Conservation (phyloP, 2,329 filamentous ascomycete species). For the Venturia oleaginea region DNA sequence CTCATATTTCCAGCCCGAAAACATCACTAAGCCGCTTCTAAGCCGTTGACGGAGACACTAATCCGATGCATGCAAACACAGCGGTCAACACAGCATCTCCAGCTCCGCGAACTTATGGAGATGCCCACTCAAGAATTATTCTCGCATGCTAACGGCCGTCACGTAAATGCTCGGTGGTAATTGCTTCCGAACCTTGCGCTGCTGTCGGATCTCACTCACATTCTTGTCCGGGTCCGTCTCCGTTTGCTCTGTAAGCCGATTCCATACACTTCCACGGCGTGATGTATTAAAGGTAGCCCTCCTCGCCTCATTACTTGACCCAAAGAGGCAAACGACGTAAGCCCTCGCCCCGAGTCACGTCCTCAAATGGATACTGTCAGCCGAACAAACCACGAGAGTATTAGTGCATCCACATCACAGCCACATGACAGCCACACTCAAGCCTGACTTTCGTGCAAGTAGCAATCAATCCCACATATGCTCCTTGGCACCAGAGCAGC, state of each 20-base stretch:
- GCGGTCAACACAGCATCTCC: not conserved
- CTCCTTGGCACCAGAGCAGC: not conserved
- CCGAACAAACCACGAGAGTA: not conserved
- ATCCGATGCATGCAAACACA: not conserved
- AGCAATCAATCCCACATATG: not conserved
- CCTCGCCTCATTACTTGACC: not conserved
- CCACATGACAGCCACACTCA: not conserved
- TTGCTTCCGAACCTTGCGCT: not conserved
- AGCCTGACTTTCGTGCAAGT: not conserved
- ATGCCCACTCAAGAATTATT: not conserved
- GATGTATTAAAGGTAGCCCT: not conserved
- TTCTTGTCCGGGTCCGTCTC: no score
- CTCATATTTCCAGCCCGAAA: not conserved
- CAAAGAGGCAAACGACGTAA: not conserved
- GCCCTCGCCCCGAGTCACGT: not conserved
- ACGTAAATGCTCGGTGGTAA: not conserved
- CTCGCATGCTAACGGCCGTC: not conserved
- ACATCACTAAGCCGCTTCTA: conserved; percentile 4
- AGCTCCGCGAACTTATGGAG: not conserved
- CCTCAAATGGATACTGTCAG: not conserved
- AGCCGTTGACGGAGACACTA: not conserved
- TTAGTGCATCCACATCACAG: not conserved
- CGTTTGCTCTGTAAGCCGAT: not conserved
- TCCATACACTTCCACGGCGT: not conserved
- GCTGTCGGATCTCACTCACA: not conserved